Evolutionary conservation across 2,329 filamentous ascomycete genomes (phyloP), one percentile per base, ranked within the genome.

Genomic region (Trichoderma oligosporum): DNA sequence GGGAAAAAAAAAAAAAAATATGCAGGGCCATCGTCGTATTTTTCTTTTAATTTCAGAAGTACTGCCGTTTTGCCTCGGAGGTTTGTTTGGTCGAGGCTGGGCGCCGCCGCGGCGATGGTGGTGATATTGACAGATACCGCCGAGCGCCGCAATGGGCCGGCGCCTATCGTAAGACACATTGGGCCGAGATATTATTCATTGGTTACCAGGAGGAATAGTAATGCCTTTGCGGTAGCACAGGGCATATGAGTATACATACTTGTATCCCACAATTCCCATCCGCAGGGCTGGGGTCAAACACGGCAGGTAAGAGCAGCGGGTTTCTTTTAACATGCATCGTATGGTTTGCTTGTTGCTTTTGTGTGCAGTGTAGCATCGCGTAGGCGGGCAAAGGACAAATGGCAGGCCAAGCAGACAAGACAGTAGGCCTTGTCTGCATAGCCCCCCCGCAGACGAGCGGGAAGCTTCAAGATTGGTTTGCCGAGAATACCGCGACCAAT

Each of bases 401-500:
- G 33, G 20, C 20, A 24, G 18, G 45, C 25, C 44, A 33, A 35
- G 22, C 27, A 53, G 35, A 38, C 35, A 38, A 14, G 12, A 14
- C 35, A 38, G 14, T 7, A 7, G 35, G 8, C 16, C 14, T 18
- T n/a, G 16, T 18, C 35, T 56, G 44, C 53, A 56, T 39, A 16
- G 33, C 42, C 42, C 53, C 53, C 53, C 42, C 42, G 48, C 48
- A 52, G 48, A 14, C 46, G 35, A 18, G 33, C 22, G 49, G 27
- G 49, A 44, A 18, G 47, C 14, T 16, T n/a, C 29, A n/a, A n/a
- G n/a, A n/a, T n/a, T 46, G 44, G 54, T 49, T 57, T 57, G 54
- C 54, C 54, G 54, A 57, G 54, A 57, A 44, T 57, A 49, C 54
- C 54, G 54, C 54, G 45, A 20, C 20, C 44, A 20, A 48, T 56